Evolutionary conservation across 176 grass and related monocot species (phyloP).

Genomic region (Oryza glumipatula): DNA sequence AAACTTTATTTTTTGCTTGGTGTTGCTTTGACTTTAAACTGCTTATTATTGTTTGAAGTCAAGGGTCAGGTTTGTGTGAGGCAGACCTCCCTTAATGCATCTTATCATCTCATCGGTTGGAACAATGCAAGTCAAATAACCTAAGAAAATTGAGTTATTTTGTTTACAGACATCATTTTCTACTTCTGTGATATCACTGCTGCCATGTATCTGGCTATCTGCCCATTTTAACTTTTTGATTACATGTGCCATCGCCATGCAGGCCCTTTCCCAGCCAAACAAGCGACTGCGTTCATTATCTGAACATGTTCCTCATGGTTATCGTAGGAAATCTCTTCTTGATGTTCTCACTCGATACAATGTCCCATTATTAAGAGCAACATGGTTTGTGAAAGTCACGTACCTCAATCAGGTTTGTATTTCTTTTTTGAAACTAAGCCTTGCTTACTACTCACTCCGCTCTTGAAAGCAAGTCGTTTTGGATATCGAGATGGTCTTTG

Average conservation of each 20-base stretch:
- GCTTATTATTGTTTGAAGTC: background rate
- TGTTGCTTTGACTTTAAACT: slow-evolving; percentile 20
- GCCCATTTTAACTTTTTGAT: slow-evolving; percentile 30
- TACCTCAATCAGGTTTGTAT: slow-evolving; percentile 97
- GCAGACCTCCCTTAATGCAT: background rate
- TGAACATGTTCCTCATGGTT: slow-evolving; percentile 96
- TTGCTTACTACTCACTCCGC: slow-evolving; percentile 20
- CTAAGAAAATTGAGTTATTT: slow-evolving; percentile 6
- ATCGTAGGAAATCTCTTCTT: slow-evolving; percentile 95
- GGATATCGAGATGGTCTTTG: background rate
- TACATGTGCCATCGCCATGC: slow-evolving; percentile 26
- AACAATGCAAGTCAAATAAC: slow-evolving; percentile 18
- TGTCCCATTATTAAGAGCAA: slow-evolving; percentile 90
- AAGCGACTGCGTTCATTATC: slow-evolving; percentile 74
- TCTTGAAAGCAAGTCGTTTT: background rate
- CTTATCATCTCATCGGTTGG: slow-evolving; percentile 14
- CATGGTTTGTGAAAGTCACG: slow-evolving; percentile 99
- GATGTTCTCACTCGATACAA: slow-evolving; percentile 88
- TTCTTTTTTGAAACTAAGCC: slow-evolving; percentile 22
- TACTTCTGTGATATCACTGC: slow-evolving; percentile 10
- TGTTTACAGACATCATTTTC: background rate
- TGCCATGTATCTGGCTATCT: background rate
- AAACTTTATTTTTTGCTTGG: background rate
- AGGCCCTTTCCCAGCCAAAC: slow-evolving; percentile 89
- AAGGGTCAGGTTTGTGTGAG: slow-evolving; percentile 6